These are phyloP conservation scores for Pelargonium cotyledonis DNA, from an alignment of 441 rosid species.

Conservation along the genomic window DNA sequence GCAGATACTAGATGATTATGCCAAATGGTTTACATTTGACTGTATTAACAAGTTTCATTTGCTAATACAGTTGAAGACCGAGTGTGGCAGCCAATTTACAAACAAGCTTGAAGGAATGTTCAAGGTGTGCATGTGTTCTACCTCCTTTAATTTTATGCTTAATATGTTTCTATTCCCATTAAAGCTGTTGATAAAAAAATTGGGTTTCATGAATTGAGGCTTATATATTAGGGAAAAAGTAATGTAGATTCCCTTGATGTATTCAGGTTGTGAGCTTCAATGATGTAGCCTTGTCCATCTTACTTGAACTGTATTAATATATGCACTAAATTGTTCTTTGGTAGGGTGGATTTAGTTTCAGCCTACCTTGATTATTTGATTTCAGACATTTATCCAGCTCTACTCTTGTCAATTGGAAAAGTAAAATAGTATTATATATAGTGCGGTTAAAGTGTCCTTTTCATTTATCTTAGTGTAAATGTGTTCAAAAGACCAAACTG, in stretches of 20 bases:
- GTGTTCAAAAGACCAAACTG: too few species aligned
- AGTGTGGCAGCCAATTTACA: conserved; percentile 98
- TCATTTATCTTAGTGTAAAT: too few species aligned
- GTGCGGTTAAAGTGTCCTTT: background rate
- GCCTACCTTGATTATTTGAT: background rate
- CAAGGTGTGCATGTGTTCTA: conserved; percentile 51
- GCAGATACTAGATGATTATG: background rate
- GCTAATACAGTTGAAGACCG: conserved; percentile 78
- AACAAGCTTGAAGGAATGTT: conserved; percentile 99
- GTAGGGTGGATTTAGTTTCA: too few species aligned
- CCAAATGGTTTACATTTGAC: conserved; percentile 5
- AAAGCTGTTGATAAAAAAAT: too few species aligned
- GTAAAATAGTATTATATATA: background rate
- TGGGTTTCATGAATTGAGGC: background rate
- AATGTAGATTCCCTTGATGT: background rate
- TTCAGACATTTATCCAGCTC: background rate
- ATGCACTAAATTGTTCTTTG: too few species aligned
- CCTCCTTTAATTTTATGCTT: conserved; percentile 4
- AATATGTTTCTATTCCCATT: background rate
- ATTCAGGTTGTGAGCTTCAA: background rate
- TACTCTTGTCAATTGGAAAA: background rate
- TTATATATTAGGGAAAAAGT: background rate
- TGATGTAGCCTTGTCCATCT: background rate
- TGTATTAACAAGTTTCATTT: conserved; percentile 24
- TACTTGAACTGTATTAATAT: too few species aligned